phyloP scores from a whole-genome alignment of 768 basidiomycete genomes.

The Tricholoma terreum region DNA sequence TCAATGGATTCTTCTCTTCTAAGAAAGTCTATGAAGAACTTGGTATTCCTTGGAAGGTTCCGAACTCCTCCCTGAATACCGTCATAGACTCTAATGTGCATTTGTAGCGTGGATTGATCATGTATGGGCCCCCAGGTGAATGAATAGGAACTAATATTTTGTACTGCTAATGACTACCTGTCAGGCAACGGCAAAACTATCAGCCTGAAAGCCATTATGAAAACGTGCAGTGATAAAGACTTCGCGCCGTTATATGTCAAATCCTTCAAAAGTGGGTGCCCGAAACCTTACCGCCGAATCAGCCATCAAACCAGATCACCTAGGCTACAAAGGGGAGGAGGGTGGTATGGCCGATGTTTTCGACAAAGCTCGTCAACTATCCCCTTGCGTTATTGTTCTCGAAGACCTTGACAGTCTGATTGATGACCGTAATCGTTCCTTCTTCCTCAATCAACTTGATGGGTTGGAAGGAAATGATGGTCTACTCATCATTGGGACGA shows the following conservation, averaged over 20 bases:
- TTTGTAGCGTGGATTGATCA: slow-evolving; percentile 70
- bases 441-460: slow-evolving; percentile 86
- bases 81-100: neutral
- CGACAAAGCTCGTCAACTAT: slow-evolving; percentile 61
- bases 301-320: neutral
- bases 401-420: slow-evolving; percentile 73
- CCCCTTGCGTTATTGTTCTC: slow-evolving; percentile 65
- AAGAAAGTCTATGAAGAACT: slow-evolving; percentile 70
- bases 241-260: slow-evolving; percentile 78
- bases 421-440: slow-evolving; percentile 73
- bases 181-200: slow-evolving; percentile 84
- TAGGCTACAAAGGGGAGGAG: slow-evolving; percentile 63
- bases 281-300: neutral
- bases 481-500: slow-evolving; percentile 71
- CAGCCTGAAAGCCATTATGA: slow-evolving; percentile 81
- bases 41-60: slow-evolving; percentile 80
- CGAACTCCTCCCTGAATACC: neutral
- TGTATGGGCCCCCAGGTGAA: slow-evolving; percentile 79
- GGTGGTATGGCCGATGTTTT: slow-evolving; percentile 67
- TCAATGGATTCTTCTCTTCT: slow-evolving; percentile 78
- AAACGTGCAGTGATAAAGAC: slow-evolving; percentile 57
- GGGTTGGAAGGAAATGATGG: slow-evolving; percentile 81
- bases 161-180: neutral
- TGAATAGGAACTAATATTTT: slow-evolving; percentile 2
- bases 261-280: slow-evolving; percentile 59